Base-by-base conservation (phyloP, 805 yeast genomes). In the Hanseniaspora nectarophila region DNA sequence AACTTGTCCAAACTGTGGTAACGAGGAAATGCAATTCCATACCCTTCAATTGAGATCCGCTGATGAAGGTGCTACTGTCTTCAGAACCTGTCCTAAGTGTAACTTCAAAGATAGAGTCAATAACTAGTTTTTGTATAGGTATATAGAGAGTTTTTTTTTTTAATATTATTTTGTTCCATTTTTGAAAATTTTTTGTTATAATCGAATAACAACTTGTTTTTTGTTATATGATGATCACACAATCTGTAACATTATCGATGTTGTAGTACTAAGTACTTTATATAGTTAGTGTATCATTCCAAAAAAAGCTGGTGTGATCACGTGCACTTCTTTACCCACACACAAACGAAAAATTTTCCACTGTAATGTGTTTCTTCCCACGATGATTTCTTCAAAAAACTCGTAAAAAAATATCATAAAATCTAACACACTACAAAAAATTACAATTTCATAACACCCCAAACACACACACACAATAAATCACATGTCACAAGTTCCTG, bases 11-110 rank as follows among this genome's bases (percentile, higher is more conserved):
- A 80, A 89, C 68, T 92, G 98, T 77, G 96, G 95, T 46, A 78
- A 89, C 68, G 97, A 92, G 63, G 97, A 92, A 68, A 94, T 94
- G 98, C 89, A 82, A 65, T 92, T 90, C 66, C 97, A 92, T 64
- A 92, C 98, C 4, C 73, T 92, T 59, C 99, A 92, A 69, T 75
- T 92, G 60, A 81, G 99, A 70, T 85, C 95, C 51, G 99, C 98
- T 1, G 99, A 92, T 75, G 99, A 92, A 75, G 99, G 98, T 75
- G 95, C 98, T 28, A 92, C 99, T 9, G 97, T 92, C 33, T 92
- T 92, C 66, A 94, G 92, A 70, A 90, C 98, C 1, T 92, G 98
- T 73, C 82, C 95, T 1, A 71, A 76, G 39, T 92, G 99, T 75
- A 88, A 89, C 40, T 87, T 90, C 75, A 80, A 86, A 62, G 89